Conservation (phyloP, 2,329 filamentous ascomycete species). For the Thielaviopsis ethacetica region DNA sequence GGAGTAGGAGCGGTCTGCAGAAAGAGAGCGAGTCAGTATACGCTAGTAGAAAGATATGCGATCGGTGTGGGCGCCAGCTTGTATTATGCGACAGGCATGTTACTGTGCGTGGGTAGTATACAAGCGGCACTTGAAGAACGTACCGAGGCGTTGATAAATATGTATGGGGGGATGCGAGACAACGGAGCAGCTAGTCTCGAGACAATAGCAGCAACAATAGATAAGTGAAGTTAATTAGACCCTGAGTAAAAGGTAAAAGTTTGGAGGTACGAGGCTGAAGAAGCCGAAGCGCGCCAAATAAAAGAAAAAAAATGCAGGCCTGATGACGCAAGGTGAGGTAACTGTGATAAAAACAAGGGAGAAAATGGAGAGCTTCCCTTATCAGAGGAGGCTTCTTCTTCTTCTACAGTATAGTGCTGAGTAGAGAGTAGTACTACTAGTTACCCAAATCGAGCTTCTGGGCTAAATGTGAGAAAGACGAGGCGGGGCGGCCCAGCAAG, state of each 20-base stretch:
- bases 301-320: not conserved
- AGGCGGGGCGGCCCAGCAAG: too few relatives aligned
- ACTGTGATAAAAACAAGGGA: constrained; percentile 1
- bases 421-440: too few relatives aligned
- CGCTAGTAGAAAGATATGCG: not conserved
- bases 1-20: not conserved
- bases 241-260: not conserved
- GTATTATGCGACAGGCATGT: too few relatives aligned
- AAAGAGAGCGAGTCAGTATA: not conserved
- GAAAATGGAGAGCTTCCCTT: constrained; percentile 13
- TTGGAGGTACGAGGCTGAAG: not conserved
- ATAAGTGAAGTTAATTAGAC: not conserved
- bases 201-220: not conserved
- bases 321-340: constrained; percentile 1
- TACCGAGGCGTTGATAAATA: not conserved
- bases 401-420: too few relatives aligned
- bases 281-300: not conserved
- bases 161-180: not conserved
- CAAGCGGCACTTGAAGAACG: too few relatives aligned
- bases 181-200: not conserved
- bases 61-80: not conserved
- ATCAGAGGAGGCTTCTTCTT: not conserved
- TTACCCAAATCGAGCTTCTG: too few relatives aligned
- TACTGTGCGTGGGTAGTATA: too few relatives aligned
- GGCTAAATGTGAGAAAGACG: too few relatives aligned